These are phyloP conservation scores for Omphalea diandra DNA, from an alignment of 441 rosid species.

Conservation along the genomic window DNA sequence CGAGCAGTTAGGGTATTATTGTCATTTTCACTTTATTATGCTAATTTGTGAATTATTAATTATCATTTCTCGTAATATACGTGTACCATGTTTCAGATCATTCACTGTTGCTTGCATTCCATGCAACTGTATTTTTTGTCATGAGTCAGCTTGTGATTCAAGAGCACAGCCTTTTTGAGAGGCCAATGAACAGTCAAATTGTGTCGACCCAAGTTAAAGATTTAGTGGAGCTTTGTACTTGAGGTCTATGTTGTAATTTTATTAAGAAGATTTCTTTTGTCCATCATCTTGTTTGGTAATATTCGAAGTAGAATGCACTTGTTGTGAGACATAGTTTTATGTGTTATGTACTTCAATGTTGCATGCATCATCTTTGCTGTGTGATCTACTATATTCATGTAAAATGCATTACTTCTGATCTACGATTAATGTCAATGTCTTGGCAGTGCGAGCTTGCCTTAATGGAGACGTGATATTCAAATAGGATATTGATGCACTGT, in stretches of 20 bases:
- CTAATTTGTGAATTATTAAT: neutral
- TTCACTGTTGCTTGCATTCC: neutral
- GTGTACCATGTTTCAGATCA: conserved; percentile 4
- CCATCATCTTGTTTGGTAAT: neutral
- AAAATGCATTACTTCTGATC: neutral
- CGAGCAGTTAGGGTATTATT: conserved; percentile 76
- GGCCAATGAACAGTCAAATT: neutral
- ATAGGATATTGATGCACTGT: neutral
- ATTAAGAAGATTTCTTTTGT: neutral
- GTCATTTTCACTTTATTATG: neutral
- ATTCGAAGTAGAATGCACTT: neutral
- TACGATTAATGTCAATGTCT: conserved; percentile 4
- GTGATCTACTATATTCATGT: neutral
- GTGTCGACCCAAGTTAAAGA: neutral
- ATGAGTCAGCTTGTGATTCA: neutral
- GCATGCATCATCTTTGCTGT: conserved; percentile 3
- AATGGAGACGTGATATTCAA: neutral
- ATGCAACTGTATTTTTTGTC: neutral
- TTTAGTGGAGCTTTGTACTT: neutral
- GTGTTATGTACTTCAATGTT: neutral
- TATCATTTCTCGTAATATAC: conserved; percentile 9
- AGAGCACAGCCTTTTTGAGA: neutral
- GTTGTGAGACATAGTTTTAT: neutral
- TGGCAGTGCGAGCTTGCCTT: neutral
- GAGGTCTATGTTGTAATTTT: neutral